Evolutionary conservation across 441 rosid genomes (phyloP), one percentile per base, ranked within the genome.

Genomic region (Aquilaria agallochum): DNA sequence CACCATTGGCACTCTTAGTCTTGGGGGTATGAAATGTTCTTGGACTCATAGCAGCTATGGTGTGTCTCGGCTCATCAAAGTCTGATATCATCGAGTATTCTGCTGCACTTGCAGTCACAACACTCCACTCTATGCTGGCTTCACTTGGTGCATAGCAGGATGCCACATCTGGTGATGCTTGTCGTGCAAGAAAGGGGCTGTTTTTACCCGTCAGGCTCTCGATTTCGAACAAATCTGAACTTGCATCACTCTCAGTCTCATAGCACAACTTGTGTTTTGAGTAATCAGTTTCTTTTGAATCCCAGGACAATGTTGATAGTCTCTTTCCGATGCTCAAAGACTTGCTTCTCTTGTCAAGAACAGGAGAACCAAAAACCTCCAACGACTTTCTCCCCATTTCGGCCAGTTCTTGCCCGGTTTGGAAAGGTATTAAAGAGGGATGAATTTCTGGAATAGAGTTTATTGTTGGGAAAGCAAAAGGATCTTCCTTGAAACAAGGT

Each of bases 141-240:
- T 93, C 97, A 11, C 98, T 93, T 2, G 97, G 96, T 11, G 94
- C 83, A 59, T 84, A 90, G 68, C 85, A 61, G 0, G 92, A 85
- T 5, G 80, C 72, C 6, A 71, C 72, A 4, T 74, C 79, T 54
- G 80, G 84, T 13, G 88, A 84, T 67, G 60, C 78, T 77, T 83
- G 86, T 66, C 86, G 77, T 30, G 81, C 75, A 66, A 86, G 81
- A 48, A 67, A 82, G 1, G 86, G 79, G 36, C 68, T 83, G 31
- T 62, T 71, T 64, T 83, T 93, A 34, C 93, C 87, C 3, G 84
- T 79, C 11, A 86, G 59, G 71, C 92, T 92, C 54, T 88, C 92
- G 13, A 90, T 88, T 84, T 92, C 97, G n/a, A 90, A 90, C 62
- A 92, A 79, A 45, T 92, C 97, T 8, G 94, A 90, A 66, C 96